Evolutionary conservation across 305 asterid genomes (phyloP).

Genomic region (Fraxinus paxiana): DNA sequence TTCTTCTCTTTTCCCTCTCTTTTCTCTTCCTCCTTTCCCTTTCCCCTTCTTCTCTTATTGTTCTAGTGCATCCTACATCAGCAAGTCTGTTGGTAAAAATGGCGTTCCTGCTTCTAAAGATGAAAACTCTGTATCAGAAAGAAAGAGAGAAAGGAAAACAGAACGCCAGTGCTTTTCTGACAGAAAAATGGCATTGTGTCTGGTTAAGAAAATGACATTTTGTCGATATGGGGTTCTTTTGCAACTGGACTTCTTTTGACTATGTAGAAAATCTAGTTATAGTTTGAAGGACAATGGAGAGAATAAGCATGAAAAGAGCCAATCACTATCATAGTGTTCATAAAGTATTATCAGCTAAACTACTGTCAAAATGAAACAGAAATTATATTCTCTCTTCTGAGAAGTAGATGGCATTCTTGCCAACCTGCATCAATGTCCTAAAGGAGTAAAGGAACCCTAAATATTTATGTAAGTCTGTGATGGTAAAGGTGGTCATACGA

Average conservation of each 20-base stretch:
- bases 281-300: neutral
- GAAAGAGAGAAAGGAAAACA: neutral
- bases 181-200: neutral
- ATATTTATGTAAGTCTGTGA: conserved; percentile 3
- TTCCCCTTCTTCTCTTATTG: neutral
- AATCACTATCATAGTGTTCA: neutral
- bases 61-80: neutral
- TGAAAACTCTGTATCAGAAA: neutral
- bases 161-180: neutral
- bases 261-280: neutral
- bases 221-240: neutral
- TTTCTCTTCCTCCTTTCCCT: neutral
- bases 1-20: neutral
- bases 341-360: conserved; percentile 1
- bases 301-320: conserved; percentile 2
- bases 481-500: neutral
- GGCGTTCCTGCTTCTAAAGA: neutral
- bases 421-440: neutral
- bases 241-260: neutral
- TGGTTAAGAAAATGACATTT: neutral
- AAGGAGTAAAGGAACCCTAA: neutral
- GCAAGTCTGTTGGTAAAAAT: neutral
- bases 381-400: neutral
- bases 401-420: neutral
- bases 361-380: conserved; percentile 3